These are phyloP conservation scores for Melastoma malabathricum DNA, from an alignment of 345 rosid species.

Conservation along the genomic window DNA sequence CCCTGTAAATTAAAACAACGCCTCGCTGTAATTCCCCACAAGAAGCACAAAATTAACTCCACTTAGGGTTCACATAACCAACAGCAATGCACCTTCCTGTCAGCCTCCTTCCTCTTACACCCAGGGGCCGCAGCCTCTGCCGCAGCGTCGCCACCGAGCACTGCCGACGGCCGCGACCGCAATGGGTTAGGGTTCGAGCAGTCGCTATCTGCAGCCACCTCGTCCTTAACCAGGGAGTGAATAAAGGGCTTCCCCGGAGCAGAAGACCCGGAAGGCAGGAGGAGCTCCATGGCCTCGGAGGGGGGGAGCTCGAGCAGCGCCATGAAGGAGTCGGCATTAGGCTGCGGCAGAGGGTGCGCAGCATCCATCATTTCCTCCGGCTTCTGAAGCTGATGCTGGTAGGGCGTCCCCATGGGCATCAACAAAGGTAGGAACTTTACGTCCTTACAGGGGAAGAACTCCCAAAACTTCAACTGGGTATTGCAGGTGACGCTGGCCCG, in stretches of 20 bases:
- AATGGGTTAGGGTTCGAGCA: slow-evolving; percentile 15
- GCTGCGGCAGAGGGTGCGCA: slow-evolving; percentile 28
- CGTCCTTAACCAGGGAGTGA: slow-evolving; percentile 22
- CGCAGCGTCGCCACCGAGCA: slow-evolving; percentile 13
- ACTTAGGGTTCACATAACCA: not conserved
- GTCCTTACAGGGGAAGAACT: too few species aligned
- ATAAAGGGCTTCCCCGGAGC: slow-evolving; percentile 3
- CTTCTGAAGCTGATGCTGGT: too few species aligned
- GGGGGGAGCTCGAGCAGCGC: slow-evolving; percentile 47
- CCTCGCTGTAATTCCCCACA: not conserved
- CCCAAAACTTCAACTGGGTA: too few species aligned
- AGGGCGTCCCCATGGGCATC: too few species aligned
- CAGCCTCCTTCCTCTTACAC: slow-evolving; percentile 40
- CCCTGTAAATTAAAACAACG: slow-evolving; percentile 10
- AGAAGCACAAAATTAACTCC: not conserved
- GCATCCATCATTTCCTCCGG: too few species aligned
- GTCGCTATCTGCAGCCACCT: slow-evolving; percentile 24
- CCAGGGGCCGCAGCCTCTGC: slow-evolving; percentile 7
- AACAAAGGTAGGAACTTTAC: too few species aligned
- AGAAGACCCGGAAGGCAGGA: slow-evolving; percentile 13
- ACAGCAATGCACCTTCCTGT: slow-evolving; percentile 28
- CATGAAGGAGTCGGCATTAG: slow-evolving; percentile 38
- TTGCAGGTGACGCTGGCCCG: too few species aligned
- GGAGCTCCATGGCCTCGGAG: slow-evolving; percentile 41
- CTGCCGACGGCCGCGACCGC: slow-evolving; percentile 15